These are phyloP conservation scores for Penicillium coffeae DNA, from an alignment of 495 filamentous ascomycete genomes.

Conservation along the genomic window DNA sequence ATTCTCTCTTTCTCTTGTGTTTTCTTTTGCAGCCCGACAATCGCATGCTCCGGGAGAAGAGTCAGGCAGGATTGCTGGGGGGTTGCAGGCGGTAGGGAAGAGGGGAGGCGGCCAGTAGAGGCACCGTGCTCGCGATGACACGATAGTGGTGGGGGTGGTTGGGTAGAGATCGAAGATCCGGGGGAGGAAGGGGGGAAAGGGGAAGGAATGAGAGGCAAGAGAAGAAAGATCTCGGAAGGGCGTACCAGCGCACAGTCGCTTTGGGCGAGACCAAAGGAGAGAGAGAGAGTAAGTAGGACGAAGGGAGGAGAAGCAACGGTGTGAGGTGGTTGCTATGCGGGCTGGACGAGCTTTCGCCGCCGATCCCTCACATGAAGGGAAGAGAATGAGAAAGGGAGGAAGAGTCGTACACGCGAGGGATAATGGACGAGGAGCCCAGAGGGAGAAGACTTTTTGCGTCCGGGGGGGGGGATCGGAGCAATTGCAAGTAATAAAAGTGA, in stretches of 20 bases:
- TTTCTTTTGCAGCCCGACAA: constrained; percentile 24
- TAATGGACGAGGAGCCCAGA: constrained; percentile 6
- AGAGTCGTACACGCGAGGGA: not conserved
- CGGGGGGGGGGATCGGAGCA: constrained; percentile 2
- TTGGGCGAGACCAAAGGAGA: constrained; percentile 13
- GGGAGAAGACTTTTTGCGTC: constrained; percentile 8
- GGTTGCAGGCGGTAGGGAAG: constrained; percentile 1
- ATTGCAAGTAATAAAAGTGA: constrained; percentile 1
- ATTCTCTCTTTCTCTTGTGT: not conserved
- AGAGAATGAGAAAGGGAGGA: constrained; percentile 6
- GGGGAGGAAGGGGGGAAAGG: constrained; percentile 4
- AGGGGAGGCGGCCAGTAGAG: constrained; percentile 11
- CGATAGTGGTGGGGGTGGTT: constrained; percentile 15
- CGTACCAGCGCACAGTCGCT: constrained; percentile 29
- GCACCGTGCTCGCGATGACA: constrained; percentile 14
- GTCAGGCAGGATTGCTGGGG: constrained; percentile 9
- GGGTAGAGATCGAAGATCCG: constrained; percentile 9
- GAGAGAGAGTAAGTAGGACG: constrained; percentile 6
- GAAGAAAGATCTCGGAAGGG: constrained; percentile 19
- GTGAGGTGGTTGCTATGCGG: constrained; percentile 17
- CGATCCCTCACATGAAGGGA: constrained; percentile 25
- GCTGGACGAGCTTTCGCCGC: constrained; percentile 13
- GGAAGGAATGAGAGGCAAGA: constrained; percentile 4
- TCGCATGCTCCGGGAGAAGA: constrained; percentile 34
- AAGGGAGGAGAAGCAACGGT: constrained; percentile 15